phyloP scores from a whole-genome alignment of 1,139 yeast species.

The Geotrichum citri-aurantii region DNA sequence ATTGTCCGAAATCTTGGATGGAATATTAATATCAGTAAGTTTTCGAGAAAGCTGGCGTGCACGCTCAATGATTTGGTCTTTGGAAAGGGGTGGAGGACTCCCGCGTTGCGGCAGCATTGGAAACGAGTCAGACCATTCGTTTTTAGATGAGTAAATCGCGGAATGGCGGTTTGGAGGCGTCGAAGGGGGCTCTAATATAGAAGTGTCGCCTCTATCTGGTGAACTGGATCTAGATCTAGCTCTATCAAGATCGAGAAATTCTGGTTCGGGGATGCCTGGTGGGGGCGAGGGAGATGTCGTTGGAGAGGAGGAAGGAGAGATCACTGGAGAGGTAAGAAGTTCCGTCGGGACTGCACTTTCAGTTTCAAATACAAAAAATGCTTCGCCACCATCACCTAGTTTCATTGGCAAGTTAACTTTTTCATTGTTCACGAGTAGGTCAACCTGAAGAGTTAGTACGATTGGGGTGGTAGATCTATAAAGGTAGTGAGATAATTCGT shows the following conservation, averaged over 20 bases:
- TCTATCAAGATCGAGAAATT: slow-evolving; percentile 43
- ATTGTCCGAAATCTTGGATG: slow-evolving; percentile 79
- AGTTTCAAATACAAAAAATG: slow-evolving; percentile 92
- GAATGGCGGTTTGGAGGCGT: slow-evolving; percentile 8
- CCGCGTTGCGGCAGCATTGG: slow-evolving; percentile 6
- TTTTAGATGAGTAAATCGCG: background rate
- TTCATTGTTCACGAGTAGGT: slow-evolving; percentile 75
- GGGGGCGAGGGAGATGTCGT: slow-evolving; percentile 20
- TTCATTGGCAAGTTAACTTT: slow-evolving; percentile 89
- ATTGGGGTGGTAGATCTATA: background rate
- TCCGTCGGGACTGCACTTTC: slow-evolving; percentile 65
- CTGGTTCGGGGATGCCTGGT: slow-evolving; percentile 48
- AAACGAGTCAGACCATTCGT: slow-evolving; percentile 12
- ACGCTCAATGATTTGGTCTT: slow-evolving; percentile 51
- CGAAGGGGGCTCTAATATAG: slow-evolving; percentile 10
- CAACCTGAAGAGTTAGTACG: slow-evolving; percentile 42
- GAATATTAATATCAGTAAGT: slow-evolving; percentile 68
- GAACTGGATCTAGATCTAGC: slow-evolving; percentile 21
- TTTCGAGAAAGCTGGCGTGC: slow-evolving; percentile 65
- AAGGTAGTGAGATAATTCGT: slow-evolving; percentile 4
- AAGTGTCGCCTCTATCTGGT: slow-evolving; percentile 4
- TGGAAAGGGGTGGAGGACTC: slow-evolving; percentile 26
- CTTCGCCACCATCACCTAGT: slow-evolving; percentile 96
- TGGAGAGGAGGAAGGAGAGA: slow-evolving; percentile 69
- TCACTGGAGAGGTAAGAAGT: slow-evolving; percentile 84